These are phyloP conservation scores for Speleostelium caveatum DNA, from an alignment of 78 protist genomes.

Conservation along the genomic window DNA sequence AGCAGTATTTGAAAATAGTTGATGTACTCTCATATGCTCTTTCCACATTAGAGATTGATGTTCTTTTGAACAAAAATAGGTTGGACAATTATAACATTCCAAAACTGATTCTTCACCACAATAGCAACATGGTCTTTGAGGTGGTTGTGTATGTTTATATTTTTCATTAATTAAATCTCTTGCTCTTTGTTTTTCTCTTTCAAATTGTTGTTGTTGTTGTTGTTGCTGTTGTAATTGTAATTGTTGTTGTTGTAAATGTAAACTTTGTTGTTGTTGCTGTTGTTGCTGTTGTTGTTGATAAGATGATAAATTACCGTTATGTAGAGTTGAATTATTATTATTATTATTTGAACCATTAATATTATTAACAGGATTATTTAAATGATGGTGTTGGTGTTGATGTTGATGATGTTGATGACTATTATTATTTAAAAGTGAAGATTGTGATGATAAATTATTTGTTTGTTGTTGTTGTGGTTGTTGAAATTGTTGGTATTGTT, in stretches of 20 bases:
- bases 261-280: constrained; percentile 15
- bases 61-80: constrained; percentile 77
- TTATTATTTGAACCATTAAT: neutral
- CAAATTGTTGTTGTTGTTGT: constrained; percentile 42
- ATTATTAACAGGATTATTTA: constrained; percentile 1
- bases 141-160: constrained; percentile 47
- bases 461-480: neutral
- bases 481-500: neutral
- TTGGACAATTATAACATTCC: constrained; percentile 77
- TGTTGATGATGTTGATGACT: constrained; percentile 17
- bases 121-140: constrained; percentile 76
- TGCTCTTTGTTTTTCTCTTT: constrained; percentile 54
- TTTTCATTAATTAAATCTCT: constrained; percentile 43
- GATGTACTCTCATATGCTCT: constrained; percentile 62
- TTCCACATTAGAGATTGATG: constrained; percentile 81
- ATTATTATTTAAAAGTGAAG: neutral
- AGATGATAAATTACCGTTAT: neutral
- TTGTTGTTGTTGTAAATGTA: neutral
- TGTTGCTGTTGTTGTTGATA: constrained; percentile 19
- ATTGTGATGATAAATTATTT: neutral
- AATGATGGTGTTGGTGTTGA: neutral
- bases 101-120: constrained; percentile 79
- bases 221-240: too few relatives aligned
- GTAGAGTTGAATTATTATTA: neutral
- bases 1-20: too few relatives aligned